Conservation (phyloP, 148 eudicot genomes). For the Camellia granthamiana region DNA sequence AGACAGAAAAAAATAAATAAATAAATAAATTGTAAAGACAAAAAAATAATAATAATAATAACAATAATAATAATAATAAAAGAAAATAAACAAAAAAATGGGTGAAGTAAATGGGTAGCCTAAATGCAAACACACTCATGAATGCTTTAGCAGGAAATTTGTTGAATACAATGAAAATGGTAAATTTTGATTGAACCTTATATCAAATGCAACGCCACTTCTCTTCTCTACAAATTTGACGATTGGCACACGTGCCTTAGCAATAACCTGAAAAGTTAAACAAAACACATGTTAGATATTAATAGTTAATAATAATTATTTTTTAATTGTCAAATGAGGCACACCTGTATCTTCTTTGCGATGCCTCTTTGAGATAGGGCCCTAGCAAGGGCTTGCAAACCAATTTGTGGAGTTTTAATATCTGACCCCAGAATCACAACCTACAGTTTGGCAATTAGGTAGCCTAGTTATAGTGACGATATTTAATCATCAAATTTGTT, state of each 20-base stretch:
- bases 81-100: not conserved
- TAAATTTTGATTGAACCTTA: conserved; percentile 52
- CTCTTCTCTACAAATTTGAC: conserved; percentile 91
- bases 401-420: conserved; percentile 71
- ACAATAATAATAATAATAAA: not conserved
- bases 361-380: conserved; percentile 82
- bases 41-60: not conserved
- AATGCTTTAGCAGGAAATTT: not conserved
- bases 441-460: conserved; percentile 37
- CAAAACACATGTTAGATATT: conserved; percentile 5
- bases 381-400: conserved; percentile 85
- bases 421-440: conserved; percentile 87
- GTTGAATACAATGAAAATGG: not conserved
- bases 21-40: not conserved
- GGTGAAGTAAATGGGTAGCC: not conserved
- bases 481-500: conserved; percentile 5
- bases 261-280: conserved; percentile 61
- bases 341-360: conserved; percentile 93
- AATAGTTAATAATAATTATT: not conserved
- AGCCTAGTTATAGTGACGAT: not conserved
- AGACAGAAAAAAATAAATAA: not conserved
- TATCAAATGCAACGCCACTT: conserved; percentile 73
- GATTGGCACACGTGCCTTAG: conserved; percentile 92
- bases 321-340: conserved; percentile 18
- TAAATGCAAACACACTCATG: not conserved